These are phyloP conservation scores for Hymenoscyphus linearis DNA, from an alignment of 2,329 filamentous ascomycete species.

Conservation along the genomic window DNA sequence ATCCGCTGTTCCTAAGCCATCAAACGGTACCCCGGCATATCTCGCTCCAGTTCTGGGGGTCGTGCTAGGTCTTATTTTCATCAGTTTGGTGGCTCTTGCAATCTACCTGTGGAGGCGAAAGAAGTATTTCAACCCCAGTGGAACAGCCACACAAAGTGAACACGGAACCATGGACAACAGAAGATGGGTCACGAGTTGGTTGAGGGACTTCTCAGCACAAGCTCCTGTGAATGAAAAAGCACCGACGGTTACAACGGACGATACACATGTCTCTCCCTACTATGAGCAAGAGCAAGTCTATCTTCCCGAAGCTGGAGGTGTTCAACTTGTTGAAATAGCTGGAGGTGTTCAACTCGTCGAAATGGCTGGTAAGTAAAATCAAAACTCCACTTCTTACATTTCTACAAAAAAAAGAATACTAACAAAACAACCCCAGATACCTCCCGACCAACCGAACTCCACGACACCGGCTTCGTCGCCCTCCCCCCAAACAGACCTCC, in stretches of 20 bases:
- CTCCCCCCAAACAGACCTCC: neutral
- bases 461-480: constrained; percentile 20
- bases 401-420: neutral
- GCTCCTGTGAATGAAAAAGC: constrained; percentile 19
- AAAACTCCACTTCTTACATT: no score
- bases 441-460: constrained; percentile 22
- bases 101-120: constrained; percentile 48
- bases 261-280: constrained; percentile 17
- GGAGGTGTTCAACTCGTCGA: constrained; percentile 31
- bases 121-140: constrained; percentile 21
- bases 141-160: constrained; percentile 20
- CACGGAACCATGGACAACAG: constrained; percentile 24
- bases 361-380: constrained; percentile 29
- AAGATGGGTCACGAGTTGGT: constrained; percentile 26
- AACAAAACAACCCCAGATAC: constrained; percentile 21
- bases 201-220: constrained; percentile 19
- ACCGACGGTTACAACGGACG: constrained; percentile 28
- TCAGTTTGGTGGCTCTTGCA: constrained; percentile 46
- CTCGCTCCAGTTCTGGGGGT: constrained; percentile 58
- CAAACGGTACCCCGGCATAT: constrained; percentile 44
- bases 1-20: constrained; percentile 4
- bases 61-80: constrained; percentile 51
- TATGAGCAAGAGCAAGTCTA: constrained; percentile 16
- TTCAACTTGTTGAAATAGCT: constrained; percentile 31
- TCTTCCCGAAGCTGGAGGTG: constrained; percentile 25